These are phyloP conservation scores for Drosera spatulata DNA, from an alignment of 179 eudicot genomes.

Conservation along the genomic window DNA sequence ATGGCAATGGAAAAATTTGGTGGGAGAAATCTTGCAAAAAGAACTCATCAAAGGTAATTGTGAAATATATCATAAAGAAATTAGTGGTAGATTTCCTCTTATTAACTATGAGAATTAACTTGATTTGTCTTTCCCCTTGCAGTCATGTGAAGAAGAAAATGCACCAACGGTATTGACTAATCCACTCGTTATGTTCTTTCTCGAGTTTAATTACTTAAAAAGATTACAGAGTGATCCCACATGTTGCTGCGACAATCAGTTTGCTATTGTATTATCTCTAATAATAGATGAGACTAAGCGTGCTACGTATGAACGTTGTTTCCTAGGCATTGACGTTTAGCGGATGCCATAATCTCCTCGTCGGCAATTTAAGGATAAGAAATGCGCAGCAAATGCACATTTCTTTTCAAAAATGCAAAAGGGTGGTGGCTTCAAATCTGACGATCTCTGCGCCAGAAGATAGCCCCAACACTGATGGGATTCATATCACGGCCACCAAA, in stretches of 20 bases:
- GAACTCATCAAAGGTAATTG: slow-evolving; percentile 33
- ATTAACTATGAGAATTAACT: not conserved
- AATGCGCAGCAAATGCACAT: slow-evolving; percentile 38
- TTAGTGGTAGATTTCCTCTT: not conserved
- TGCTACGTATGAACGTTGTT: no score
- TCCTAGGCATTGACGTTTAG: no score
- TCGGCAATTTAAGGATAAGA: slow-evolving; percentile 14
- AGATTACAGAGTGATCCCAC: no score
- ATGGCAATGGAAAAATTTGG: slow-evolving; percentile 86
- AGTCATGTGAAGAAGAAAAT: slow-evolving; percentile 35
- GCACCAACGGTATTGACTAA: slow-evolving; percentile 51
- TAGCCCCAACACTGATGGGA: slow-evolving; percentile 88
- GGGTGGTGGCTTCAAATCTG: slow-evolving; percentile 20
- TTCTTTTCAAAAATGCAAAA: slow-evolving; percentile 12
- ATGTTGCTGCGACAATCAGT: no score
- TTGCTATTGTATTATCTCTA: no score
- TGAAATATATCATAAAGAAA: not conserved
- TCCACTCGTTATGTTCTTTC: slow-evolving; percentile 20
- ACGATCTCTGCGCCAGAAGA: slow-evolving; percentile 30
- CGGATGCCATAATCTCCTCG: no score
- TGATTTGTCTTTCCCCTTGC: slow-evolving; percentile 7
- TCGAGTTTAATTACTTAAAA: slow-evolving; percentile 16
- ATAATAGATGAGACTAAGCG: no score
- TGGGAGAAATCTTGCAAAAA: slow-evolving; percentile 81
- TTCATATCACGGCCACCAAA: slow-evolving; percentile 32